Percentiles rank a stretch among this genome's conserved stretches.
These are phyloP conservation scores for Dittrichia graveolens DNA, from an alignment of 129 eudicot species.

Conservation along the genomic window DNA sequence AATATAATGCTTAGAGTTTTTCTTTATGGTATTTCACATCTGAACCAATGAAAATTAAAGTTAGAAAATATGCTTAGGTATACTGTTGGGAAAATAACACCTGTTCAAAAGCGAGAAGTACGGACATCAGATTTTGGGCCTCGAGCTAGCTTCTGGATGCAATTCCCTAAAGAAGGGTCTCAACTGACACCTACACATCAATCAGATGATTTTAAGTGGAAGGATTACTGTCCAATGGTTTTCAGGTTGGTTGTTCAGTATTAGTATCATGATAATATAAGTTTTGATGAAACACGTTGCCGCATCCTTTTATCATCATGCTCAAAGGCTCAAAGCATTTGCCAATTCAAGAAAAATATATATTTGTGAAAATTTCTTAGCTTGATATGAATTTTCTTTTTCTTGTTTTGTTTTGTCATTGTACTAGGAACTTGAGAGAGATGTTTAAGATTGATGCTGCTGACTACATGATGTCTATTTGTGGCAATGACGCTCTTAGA, in stretches of 20 bases:
- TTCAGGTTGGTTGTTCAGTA: slow-evolving; percentile 68
- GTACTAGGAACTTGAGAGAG: slow-evolving; percentile 83
- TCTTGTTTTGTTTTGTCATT: slow-evolving; percentile 14
- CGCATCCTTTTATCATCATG: background rate
- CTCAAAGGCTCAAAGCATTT: background rate
- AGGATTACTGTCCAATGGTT: slow-evolving; percentile 98
- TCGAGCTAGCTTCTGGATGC: slow-evolving; percentile 97
- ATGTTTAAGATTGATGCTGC: slow-evolving; percentile 98
- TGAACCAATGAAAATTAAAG: slow-evolving; percentile 19
- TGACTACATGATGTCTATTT: slow-evolving; percentile 97
- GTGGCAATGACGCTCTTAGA: slow-evolving; percentile 95
- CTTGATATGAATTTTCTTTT: background rate
- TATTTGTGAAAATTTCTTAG: background rate
- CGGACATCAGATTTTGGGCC: slow-evolving; percentile 83
- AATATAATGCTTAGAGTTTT: background rate
- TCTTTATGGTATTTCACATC: background rate
- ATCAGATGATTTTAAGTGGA: slow-evolving; percentile 96
- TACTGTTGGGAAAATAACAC: slow-evolving; percentile 98
- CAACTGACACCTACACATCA: slow-evolving; percentile 89
- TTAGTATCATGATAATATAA: background rate
- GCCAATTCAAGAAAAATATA: background rate
- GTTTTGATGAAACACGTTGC: background rate
- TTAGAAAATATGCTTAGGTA: slow-evolving; percentile 58
- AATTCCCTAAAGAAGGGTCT: slow-evolving; percentile 88
- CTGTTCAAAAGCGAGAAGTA: slow-evolving; percentile 86